Evolutionary conservation across 805 yeast genomes (phyloP).

Genomic region (Yamadazyma laniorum): DNA sequence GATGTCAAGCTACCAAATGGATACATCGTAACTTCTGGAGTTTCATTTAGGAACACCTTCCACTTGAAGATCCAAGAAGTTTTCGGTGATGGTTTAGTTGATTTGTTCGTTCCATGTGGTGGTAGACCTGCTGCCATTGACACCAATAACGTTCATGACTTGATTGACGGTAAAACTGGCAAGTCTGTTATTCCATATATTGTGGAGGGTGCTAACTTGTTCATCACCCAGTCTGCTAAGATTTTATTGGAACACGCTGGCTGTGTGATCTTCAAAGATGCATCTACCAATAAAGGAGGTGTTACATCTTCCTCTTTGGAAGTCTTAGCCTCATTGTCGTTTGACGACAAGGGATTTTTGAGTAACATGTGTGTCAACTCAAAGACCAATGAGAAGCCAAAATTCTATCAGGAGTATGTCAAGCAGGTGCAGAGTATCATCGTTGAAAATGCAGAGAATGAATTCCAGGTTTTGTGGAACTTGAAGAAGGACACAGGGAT

Average conservation of each 20-base stretch:
- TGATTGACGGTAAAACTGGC: conserved; percentile 75
- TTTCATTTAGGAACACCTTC: conserved; percentile 85
- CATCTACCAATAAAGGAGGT: conserved; percentile 97
- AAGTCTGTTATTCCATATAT: conserved; percentile 77
- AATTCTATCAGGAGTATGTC: conserved; percentile 81
- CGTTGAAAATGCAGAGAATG: conserved; percentile 74
- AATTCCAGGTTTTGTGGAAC: conserved; percentile 85
- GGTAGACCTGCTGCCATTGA: conserved; percentile 97
- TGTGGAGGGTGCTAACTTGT: conserved; percentile 97
- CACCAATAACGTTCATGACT: conserved; percentile 69
- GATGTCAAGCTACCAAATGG: conserved; percentile 81
- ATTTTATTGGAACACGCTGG: conserved; percentile 84
- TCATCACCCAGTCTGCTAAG: conserved; percentile 93
- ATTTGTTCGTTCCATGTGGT: conserved; percentile 96
- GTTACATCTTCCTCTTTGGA: conserved; percentile 95
- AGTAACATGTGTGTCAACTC: conserved; percentile 72
- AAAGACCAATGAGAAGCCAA: conserved; percentile 54
- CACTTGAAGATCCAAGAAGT: conserved; percentile 71
- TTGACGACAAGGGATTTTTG: conserved; percentile 81
- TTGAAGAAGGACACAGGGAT: conserved; percentile 63
- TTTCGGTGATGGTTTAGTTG: conserved; percentile 60
- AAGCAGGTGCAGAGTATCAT: conserved; percentile 75
- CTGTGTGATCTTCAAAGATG: conserved; percentile 85
- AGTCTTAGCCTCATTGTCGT: conserved; percentile 89
- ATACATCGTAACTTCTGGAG: conserved; percentile 72